Evolutionary conservation across 208 protist species (phyloP).

Genomic region (Trypanosoma lewisi): DNA sequence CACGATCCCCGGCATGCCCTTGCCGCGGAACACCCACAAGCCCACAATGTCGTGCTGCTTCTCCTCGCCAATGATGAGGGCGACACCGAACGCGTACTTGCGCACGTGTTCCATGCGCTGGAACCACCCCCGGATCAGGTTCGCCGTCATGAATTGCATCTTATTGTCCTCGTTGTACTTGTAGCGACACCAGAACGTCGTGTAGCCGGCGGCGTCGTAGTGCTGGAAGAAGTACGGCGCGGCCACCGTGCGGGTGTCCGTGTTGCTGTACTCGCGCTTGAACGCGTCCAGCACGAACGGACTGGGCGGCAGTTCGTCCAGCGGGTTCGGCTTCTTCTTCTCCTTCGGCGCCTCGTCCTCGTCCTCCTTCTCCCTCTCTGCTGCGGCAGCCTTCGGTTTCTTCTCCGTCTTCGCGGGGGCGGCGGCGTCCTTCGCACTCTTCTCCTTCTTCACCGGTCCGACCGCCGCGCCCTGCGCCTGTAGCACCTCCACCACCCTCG

Average conservation of each 20-base stretch:
- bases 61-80: conserved; percentile 81
- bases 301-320: conserved; percentile 48
- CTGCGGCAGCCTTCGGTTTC: conserved; percentile 11
- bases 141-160: conserved; percentile 85
- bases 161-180: conserved; percentile 84
- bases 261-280: conserved; percentile 82
- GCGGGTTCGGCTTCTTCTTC: conserved; percentile 70
- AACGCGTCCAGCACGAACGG: conserved; percentile 70
- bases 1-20: conserved; percentile 81
- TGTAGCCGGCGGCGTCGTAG: conserved; percentile 67
- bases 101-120: conserved; percentile 83
- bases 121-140: conserved; percentile 80
- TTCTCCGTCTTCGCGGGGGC: too few relatives aligned
- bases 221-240: conserved; percentile 70
- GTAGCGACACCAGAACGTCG: conserved; percentile 75
- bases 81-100: conserved; percentile 82
- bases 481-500: too few relatives aligned
- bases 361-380: conserved; percentile 58
- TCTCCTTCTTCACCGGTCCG: too few relatives aligned
- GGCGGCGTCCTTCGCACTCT: too few relatives aligned
- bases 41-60: conserved; percentile 67
- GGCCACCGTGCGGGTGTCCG: conserved; percentile 64
- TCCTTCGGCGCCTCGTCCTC: conserved; percentile 46
- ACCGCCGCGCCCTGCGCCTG: too few relatives aligned
- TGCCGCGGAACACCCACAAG: conserved; percentile 79